Base-by-base conservation (phyloP, 1,284 basidiomycete genomes). In the Moesziomyces sp. region DNA sequence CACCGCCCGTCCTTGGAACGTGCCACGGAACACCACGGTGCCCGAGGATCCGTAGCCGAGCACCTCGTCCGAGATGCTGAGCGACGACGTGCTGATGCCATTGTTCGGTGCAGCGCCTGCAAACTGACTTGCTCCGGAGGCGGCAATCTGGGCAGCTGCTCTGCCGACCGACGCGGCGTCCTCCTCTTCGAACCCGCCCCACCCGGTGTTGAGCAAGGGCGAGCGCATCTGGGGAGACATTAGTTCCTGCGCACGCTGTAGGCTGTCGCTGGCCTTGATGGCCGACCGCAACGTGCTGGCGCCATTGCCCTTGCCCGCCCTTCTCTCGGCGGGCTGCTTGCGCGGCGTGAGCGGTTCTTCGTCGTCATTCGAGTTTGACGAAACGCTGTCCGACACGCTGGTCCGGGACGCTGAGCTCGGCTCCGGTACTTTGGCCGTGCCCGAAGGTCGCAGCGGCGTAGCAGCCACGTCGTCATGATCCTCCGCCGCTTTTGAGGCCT, bases 1-100 rank as follows among this genome's bases (percentile, higher is more conserved):
- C 1, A 99, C 96, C 0, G 94, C 92, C 54, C 97, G 90, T 0
- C 94, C 94, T 86, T 98, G 96, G 53, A 98, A 90, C 5, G 93
- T 93, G 4, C 97, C 96, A 81, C 92, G 90, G 85, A 91, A 93
- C 0, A 98, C 95, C 30, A 98, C 92, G 0, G 96, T 98, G 5
- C 96, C 96, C 76, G 97, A 94, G 0, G 95, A 98, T 5, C 96
- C 96, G 79, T 93, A 95, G 3, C 96, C 81, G 8, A 83, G 76
- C 24, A 83, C 78, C 40, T 83, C 81, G 40, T 81, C 78, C 26
- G 80, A 82, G 24, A 83, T 74, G 35, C 52, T 58, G 30, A 81
- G 62, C 34, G 78, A 76, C 16, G 68, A 70, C 1, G 65, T 66
- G 62, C 62, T 74, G 45, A 74, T 56, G 26, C 62, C 57, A 24